Conservation (phyloP, 2,329 filamentous ascomycete species). For the Xylariaceae sp. region DNA sequence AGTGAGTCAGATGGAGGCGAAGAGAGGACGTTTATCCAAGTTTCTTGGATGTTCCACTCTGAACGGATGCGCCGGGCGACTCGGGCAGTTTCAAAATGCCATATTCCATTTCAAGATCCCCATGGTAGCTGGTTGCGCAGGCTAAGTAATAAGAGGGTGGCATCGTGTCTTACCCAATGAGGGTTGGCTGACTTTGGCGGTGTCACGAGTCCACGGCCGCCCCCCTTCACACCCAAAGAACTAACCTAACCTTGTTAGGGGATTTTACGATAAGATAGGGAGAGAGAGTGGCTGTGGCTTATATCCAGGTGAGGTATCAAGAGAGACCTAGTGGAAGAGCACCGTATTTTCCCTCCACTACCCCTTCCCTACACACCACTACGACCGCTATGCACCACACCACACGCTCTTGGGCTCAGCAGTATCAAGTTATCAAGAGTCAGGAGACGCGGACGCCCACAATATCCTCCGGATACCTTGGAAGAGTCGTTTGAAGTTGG, state of each 20-base stretch:
- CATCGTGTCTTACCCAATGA: constrained; percentile 44
- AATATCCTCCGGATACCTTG: constrained; percentile 29
- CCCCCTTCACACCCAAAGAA: constrained; percentile 39
- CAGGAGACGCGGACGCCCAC: constrained; percentile 41
- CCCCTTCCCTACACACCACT: constrained; percentile 36
- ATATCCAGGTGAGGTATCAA: constrained; percentile 37
- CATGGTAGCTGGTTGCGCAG: constrained; percentile 31
- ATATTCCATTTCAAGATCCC: constrained; percentile 35
- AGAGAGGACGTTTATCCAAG: constrained; percentile 2
- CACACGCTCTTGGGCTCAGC: constrained; percentile 30
- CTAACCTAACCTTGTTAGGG: constrained; percentile 33
- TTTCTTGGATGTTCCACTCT: constrained; percentile 6
- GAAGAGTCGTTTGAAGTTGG: constrained; percentile 25
- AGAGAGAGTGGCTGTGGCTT: constrained; percentile 33
- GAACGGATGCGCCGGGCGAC: constrained; percentile 16
- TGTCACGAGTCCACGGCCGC: constrained; percentile 44
- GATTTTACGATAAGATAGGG: constrained; percentile 39
- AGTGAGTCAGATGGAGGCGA: constrained; percentile 32
- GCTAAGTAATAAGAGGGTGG: constrained; percentile 34
- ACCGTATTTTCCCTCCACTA: constrained; percentile 29
- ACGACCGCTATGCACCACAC: constrained; percentile 36
- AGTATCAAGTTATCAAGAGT: constrained; percentile 36
- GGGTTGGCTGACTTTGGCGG: constrained; percentile 43
- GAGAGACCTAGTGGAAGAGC: constrained; percentile 25
- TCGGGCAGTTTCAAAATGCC: constrained; percentile 33